Evolutionary conservation across 106 monocot genomes (phyloP), one percentile per base, ranked within the genome.

Genomic region (Triglochin maritima): DNA sequence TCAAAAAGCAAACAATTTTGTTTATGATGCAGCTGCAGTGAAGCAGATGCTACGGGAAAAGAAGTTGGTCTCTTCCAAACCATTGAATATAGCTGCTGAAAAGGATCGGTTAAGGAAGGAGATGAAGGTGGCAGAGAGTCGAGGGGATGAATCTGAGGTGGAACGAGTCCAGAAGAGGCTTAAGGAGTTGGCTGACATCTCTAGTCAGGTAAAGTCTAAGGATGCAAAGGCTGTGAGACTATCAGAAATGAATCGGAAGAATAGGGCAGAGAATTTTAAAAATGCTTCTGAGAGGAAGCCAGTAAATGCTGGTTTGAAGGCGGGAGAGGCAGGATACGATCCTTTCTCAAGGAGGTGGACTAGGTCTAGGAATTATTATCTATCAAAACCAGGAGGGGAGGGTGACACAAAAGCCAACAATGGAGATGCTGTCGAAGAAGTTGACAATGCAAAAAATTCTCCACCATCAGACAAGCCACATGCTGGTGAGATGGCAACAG

Each of bases 291-390:
- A 89, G 61, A 7, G 80, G 77, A 89, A 84, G 62, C 93, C 89
- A 9, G 86, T 89, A 8, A 94, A 89, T 69, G 80, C 78, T 0
- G 72, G 79, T 49, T 77, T 94, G 46, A 94, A 94, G 72, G 86
- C 76, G 29, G 94, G 94, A 9, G 86, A 94, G 60, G 94, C 89
- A 15, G 94, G 94, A 29, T 94, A 94, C 63, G 94, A 94, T 62
- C 89, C 94, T 11, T 94, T 89, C 72, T 94, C 89, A 17, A 84
- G 94, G 76, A 87, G 94, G 71, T 94, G 94, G 94, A 94, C 89
- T 43, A 76, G 94, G 55, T 94, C 94, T n/a, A 88, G 52, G 54
- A 93, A 93, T 56, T 93, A 93, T 61, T 93, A 93, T 59, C 60
- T 74, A 7, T 84, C 89, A 7, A 80, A 86, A 65, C 72, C 81